Conservation (phyloP, 2,329 filamentous ascomycete species). For the Drechslerella dactyloides region DNA sequence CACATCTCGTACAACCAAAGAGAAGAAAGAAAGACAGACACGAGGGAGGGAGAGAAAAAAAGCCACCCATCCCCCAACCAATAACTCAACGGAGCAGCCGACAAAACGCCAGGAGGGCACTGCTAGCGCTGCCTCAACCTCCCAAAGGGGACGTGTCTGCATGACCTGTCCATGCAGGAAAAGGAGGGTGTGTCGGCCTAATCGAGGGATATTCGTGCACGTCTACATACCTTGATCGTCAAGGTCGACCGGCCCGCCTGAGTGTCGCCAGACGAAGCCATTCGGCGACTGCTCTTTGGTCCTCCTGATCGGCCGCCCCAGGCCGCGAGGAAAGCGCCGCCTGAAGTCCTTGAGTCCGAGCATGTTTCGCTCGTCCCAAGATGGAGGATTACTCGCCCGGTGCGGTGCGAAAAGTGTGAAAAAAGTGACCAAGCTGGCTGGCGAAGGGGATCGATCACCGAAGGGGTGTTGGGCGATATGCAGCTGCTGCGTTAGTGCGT, state of each 20-base stretch:
- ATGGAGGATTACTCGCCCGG: neutral
- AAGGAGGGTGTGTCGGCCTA: neutral
- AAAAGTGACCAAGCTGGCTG: neutral
- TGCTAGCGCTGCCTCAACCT: too few species aligned
- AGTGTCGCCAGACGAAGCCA: neutral
- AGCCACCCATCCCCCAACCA: too few species aligned
- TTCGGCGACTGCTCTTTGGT: neutral
- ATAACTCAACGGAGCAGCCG: too few species aligned
- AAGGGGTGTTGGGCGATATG: too few species aligned
- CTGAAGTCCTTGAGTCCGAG: constrained; percentile 12
- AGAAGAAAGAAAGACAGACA: too few species aligned
- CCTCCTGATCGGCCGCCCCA: constrained; percentile 18
- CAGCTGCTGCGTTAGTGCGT: too few species aligned
- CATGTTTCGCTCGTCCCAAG: neutral
- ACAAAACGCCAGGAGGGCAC: too few species aligned
- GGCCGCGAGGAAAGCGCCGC: constrained; percentile 16
- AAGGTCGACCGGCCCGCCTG: constrained; percentile 29
- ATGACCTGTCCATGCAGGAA: neutral
- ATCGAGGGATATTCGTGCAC: neutral
- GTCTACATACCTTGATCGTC: constrained; percentile 21
- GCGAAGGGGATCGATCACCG: too few species aligned
- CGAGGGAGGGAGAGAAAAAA: too few species aligned
- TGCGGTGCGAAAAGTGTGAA: neutral
- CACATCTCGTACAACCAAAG: too few species aligned
- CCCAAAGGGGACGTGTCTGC: too few species aligned